Conservation (phyloP, 305 asterid genomes). For the Petunia hybrid region DNA sequence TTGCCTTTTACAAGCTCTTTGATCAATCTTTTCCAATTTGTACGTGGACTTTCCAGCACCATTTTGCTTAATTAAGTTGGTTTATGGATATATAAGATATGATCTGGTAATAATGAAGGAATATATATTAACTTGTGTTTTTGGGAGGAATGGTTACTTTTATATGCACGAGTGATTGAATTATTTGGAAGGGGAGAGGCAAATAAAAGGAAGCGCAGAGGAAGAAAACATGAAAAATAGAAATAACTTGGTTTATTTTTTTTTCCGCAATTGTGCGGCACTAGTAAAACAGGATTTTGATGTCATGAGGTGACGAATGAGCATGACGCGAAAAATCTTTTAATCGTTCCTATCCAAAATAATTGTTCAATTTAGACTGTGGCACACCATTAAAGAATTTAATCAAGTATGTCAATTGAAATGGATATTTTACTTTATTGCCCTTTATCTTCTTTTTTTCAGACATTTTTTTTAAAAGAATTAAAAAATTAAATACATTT, state of each 20-base stretch:
- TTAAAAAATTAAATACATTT: too few species aligned
- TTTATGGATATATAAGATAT: neutral
- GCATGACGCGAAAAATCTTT: too few species aligned
- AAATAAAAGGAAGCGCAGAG: neutral
- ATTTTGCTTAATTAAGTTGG: neutral
- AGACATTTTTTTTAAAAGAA: too few species aligned
- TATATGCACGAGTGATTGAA: neutral
- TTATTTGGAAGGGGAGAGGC: neutral
- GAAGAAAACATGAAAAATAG: neutral
- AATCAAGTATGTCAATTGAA: too few species aligned
- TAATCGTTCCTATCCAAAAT: too few species aligned
- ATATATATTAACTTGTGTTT: neutral
- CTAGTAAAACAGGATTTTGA: too few species aligned
- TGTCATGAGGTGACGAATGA: too few species aligned
- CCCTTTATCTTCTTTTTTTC: too few species aligned
- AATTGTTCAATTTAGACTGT: too few species aligned
- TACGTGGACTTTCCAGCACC: neutral
- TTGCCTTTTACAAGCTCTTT: slow-evolving; percentile 24
- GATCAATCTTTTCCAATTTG: neutral
- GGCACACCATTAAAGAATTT: too few species aligned
- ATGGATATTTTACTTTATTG: too few species aligned
- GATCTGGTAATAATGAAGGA: neutral
- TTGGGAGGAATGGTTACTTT: neutral
- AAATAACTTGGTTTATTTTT: neutral
- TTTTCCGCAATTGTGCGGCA: neutral